phyloP scores from a whole-genome alignment of 2,329 filamentous ascomycete genomes.

The Emericellopsis atlantica region DNA sequence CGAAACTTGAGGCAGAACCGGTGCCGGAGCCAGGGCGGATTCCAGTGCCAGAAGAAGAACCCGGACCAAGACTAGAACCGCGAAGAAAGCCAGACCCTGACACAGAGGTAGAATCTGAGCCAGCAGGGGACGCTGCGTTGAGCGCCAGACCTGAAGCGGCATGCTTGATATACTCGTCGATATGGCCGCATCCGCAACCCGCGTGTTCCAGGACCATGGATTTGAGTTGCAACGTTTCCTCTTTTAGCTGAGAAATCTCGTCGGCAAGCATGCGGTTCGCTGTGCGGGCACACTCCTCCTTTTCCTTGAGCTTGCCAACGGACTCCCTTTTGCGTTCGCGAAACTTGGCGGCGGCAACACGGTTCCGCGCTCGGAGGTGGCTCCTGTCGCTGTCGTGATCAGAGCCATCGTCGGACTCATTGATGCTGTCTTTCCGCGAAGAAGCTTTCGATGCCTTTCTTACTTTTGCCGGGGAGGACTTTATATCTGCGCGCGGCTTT shows the following conservation, averaged over 20 bases:
- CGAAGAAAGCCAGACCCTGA: too few species aligned
- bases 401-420: constrained; percentile 4
- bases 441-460: too few species aligned
- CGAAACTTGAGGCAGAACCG: too few species aligned
- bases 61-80: too few species aligned
- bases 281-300: neutral
- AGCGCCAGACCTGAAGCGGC: neutral
- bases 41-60: too few species aligned
- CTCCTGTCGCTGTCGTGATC: neutral
- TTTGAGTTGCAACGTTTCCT: neutral
- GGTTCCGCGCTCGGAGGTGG: constrained; percentile 2
- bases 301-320: neutral
- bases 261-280: neutral
- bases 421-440: too few species aligned
- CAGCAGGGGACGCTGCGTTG: too few species aligned
- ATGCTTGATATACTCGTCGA: constrained; percentile 1
- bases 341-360: constrained; percentile 1
- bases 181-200: neutral
- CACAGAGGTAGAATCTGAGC: too few species aligned
- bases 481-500: too few species aligned
- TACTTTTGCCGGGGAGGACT: too few species aligned
- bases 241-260: neutral
- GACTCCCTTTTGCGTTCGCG: neutral
- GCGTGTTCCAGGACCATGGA: constrained; percentile 1
- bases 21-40: too few species aligned